Evolutionary conservation across 1,139 yeast genomes (phyloP).

Genomic region (Maudiozyma humilis): DNA sequence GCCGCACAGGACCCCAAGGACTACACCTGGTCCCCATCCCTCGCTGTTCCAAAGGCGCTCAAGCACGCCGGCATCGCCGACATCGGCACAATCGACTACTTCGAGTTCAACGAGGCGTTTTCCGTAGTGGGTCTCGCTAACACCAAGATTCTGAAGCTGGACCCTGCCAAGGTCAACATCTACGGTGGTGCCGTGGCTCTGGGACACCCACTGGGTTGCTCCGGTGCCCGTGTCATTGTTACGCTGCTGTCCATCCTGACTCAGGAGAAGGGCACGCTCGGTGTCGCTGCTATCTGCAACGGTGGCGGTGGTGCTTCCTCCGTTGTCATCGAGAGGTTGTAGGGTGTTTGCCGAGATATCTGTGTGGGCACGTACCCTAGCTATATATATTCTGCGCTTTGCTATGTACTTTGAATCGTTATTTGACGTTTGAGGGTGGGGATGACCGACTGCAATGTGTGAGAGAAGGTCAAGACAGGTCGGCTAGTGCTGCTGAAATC

Average conservation of each 20-base stretch:
- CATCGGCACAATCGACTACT: slow-evolving; percentile 45
- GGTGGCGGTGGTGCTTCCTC: slow-evolving; percentile 99
- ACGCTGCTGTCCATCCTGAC: slow-evolving; percentile 68
- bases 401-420: too few relatives aligned
- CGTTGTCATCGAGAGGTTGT: slow-evolving; percentile 53
- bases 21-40: slow-evolving; percentile 89
- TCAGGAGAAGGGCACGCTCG: slow-evolving; percentile 82
- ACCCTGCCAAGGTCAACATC: slow-evolving; percentile 68
- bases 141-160: slow-evolving; percentile 60
- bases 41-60: slow-evolving; percentile 91
- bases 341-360: slow-evolving; percentile 15
- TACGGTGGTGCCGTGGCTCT: slow-evolving; percentile 98
- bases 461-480: too few relatives aligned
- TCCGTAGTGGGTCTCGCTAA: slow-evolving; percentile 93
- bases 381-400: too few relatives aligned
- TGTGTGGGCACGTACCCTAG: neutral
- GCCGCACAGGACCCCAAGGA: slow-evolving; percentile 92
- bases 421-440: too few relatives aligned
- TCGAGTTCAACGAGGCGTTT: slow-evolving; percentile 95
- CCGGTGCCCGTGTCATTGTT: slow-evolving; percentile 91
- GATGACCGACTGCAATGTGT: too few relatives aligned
- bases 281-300: slow-evolving; percentile 93
- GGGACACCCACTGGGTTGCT: slow-evolving; percentile 96
- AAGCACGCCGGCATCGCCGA: slow-evolving; percentile 65
- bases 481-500: too few relatives aligned